These are phyloP conservation scores for Silene uniflora DNA, from an alignment of 148 eudicot species.

Conservation along the genomic window DNA sequence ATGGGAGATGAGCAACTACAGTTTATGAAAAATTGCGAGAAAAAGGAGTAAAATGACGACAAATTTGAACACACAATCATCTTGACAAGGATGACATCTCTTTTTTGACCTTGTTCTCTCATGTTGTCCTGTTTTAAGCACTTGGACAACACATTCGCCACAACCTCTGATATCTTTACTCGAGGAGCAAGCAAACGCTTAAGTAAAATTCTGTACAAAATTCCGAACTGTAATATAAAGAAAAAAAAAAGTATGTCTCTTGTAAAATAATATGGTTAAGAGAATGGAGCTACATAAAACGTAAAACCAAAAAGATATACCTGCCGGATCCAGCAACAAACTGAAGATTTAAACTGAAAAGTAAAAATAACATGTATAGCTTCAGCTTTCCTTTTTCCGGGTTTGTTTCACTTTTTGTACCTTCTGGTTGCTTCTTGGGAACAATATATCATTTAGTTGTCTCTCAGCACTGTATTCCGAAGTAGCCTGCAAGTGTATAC, in stretches of 20 bases:
- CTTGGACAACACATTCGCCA: neutral
- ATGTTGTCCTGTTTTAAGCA: conserved; percentile 1
- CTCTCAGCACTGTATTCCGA: conserved; percentile 96
- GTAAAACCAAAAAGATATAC: conserved; percentile 12
- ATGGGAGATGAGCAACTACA: neutral
- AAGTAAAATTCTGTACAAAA: conserved; percentile 27
- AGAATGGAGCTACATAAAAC: conserved; percentile 10
- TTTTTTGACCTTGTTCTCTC: neutral
- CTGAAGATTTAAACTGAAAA: conserved; percentile 17
- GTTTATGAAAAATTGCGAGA: neutral
- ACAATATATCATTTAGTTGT: conserved; percentile 73
- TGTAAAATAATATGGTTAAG: conserved; percentile 10
- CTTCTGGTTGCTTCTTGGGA: conserved; percentile 69
- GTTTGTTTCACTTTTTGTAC: conserved; percentile 56
- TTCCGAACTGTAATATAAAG: conserved; percentile 20
- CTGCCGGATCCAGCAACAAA: conserved; percentile 25
- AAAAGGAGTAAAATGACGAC: neutral
- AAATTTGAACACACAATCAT: neutral
- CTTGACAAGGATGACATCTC: neutral
- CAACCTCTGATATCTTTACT: neutral
- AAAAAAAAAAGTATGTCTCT: neutral
- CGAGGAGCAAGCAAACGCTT: conserved; percentile 17
- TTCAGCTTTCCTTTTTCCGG: conserved; percentile 54
- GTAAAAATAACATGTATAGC: conserved; percentile 1
- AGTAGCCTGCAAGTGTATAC: conserved; percentile 60